Base-by-base conservation (phyloP, 108 stramenopile genomes). In the Cylindrotheca fusiformis region DNA sequence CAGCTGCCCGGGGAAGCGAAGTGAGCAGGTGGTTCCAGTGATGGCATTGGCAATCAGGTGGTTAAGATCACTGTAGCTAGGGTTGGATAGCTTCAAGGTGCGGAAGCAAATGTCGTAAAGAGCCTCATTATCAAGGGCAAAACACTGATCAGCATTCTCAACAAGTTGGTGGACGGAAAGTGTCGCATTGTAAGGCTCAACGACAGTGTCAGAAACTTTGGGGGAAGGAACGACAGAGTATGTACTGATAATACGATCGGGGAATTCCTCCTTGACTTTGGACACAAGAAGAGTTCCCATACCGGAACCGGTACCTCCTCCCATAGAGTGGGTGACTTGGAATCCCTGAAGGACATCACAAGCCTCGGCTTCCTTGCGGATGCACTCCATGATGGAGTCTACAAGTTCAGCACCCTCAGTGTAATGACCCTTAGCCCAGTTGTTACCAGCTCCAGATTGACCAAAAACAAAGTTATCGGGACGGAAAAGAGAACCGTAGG, bases 371-470 rank as follows among this genome's bases (percentile, higher is more conserved):
- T 97, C 97, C 81, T 95, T 95, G 30, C 97, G 91, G 41, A 97
- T 87, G 48, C 90, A 90, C 62, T 97, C 96, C 75, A 97, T 83
- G 52, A 95, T 86, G 47, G 88, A 80, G 80, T 97, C 96, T 48
- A 96, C 91, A 52, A 96, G 93, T 80, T 97, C 94, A 29, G 93
- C 96, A 25, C 96, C 95, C 78, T 96, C 95, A 3, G 96, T 97
- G 88, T 97, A 97, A 71, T 96, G 95, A 66, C 96, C 96, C 81
- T 96, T 96, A 78, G 96, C 96, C 96, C 96, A 89, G 76, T 93
- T 93, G 80, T 93, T 89, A 55, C 86, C 86, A 55, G 86, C 91
- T 46, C 88, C 93, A 22, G 86, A 83, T 75, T 96, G 94, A 51
- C 96, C 96, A 74, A 93, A 95, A 50, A 97, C 90, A 69, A 96